These are phyloP conservation scores for Penicillium nucicola DNA, from an alignment of 495 filamentous ascomycete genomes.

Conservation along the genomic window DNA sequence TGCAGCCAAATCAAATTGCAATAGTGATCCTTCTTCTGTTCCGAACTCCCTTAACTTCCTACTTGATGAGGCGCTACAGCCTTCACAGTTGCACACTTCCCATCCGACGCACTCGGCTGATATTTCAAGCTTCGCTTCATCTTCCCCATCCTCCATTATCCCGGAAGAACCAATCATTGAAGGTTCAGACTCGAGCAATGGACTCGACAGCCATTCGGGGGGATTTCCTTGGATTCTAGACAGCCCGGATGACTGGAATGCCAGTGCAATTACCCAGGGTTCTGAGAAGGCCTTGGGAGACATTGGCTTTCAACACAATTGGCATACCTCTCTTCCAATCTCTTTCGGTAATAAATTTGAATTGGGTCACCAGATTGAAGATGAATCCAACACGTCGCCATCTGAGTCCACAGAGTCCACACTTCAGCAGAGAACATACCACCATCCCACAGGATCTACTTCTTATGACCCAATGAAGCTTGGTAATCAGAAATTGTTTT, in stretches of 20 bases:
- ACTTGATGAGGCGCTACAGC: conserved; percentile 1
- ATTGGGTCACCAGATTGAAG: background rate
- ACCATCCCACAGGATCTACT: background rate
- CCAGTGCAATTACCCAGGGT: background rate
- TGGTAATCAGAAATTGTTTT: background rate
- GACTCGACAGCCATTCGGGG: background rate
- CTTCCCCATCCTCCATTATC: background rate
- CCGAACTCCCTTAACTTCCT: background rate
- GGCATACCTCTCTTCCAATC: background rate
- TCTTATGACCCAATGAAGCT: background rate
- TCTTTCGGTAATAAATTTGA: background rate
- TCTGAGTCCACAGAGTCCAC: background rate
- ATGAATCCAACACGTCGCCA: background rate
- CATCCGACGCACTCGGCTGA: background rate
- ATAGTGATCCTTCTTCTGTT: background rate
- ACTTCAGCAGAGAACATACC: background rate
- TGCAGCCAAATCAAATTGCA: background rate
- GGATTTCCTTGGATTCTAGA: background rate
- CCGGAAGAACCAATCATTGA: background rate
- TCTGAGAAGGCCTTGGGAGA: background rate
- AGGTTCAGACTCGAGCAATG: background rate
- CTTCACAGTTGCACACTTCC: conserved; percentile 1
- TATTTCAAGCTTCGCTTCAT: background rate
- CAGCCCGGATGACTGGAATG: background rate
- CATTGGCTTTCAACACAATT: background rate